phyloP scores from a whole-genome alignment of 208 protist species.

The Wallacemonas sp. region DNA sequence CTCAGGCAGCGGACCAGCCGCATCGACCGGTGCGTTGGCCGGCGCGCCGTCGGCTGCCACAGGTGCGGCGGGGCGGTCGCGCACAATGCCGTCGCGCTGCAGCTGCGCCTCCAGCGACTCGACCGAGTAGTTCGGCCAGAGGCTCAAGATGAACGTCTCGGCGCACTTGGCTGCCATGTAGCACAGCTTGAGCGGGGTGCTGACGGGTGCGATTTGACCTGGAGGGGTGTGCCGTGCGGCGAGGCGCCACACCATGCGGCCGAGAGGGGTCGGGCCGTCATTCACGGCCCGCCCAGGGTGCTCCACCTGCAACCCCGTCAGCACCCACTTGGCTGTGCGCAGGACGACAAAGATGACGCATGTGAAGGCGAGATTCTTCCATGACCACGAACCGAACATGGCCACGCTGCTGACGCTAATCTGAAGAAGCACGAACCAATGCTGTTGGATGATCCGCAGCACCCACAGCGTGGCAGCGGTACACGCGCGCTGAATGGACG shows the following conservation, averaged over 20 bases:
- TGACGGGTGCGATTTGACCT: conserved; percentile 13
- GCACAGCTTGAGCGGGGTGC: conserved; percentile 23
- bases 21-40: no score
- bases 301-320: background rate
- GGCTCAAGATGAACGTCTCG: conserved; percentile 64
- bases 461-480: background rate
- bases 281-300: background rate
- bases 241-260: background rate
- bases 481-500: background rate
- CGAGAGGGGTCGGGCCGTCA: conserved; percentile 14
- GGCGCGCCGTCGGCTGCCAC: background rate
- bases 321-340: conserved; percentile 7
- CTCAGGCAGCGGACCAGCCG: no score
- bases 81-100: conserved; percentile 58
- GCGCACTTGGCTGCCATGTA: conserved; percentile 66
- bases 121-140: conserved; percentile 71
- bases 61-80: conserved; percentile 4
- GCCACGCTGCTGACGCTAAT: background rate
- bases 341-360: conserved; percentile 11
- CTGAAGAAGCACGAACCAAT: conserved; percentile 10
- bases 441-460: background rate
- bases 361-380: conserved; percentile 6
- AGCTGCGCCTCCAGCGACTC: conserved; percentile 67
- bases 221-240: background rate
- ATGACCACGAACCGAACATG: conserved; percentile 15